Conservation (phyloP, 2,329 filamentous ascomycete species). For the Xylaria sp. region DNA sequence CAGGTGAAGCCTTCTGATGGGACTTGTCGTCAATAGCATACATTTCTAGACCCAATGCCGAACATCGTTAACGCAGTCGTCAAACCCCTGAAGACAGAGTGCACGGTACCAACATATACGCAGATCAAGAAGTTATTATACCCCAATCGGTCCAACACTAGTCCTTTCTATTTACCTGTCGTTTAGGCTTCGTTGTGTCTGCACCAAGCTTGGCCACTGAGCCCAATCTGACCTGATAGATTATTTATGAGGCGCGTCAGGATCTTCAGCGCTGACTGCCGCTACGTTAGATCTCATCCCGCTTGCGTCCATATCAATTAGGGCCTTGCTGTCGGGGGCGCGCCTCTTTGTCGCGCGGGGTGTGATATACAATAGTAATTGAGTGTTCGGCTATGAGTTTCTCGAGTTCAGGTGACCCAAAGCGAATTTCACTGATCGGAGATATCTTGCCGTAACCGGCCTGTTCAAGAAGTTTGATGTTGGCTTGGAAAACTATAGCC, state of each 20-base stretch:
- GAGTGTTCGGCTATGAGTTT: neutral
- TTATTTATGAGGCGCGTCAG: too few species aligned
- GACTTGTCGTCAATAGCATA: neutral
- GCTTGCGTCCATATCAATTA: too few species aligned
- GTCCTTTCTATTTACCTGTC: neutral
- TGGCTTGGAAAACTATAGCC: neutral
- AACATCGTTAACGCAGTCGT: neutral
- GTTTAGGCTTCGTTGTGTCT: too few species aligned
- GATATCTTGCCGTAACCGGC: neutral
- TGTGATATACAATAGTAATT: neutral
- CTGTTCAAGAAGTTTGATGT: neutral
- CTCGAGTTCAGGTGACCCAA: neutral
- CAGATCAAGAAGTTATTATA: neutral
- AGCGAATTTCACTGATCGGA: neutral
- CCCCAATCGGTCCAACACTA: neutral
- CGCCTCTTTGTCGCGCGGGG: neutral
- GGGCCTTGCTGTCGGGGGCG: neutral
- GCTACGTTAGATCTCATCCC: too few species aligned
- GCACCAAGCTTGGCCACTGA: too few species aligned
- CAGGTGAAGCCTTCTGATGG: neutral
- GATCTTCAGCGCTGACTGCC: too few species aligned
- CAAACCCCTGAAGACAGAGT: neutral
- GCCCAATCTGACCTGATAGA: too few species aligned
- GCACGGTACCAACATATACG: neutral
- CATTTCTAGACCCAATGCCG: too few species aligned